Evolutionary conservation across 2,329 filamentous ascomycete species (phyloP).

Genomic region (Colletotrichum salicis): DNA sequence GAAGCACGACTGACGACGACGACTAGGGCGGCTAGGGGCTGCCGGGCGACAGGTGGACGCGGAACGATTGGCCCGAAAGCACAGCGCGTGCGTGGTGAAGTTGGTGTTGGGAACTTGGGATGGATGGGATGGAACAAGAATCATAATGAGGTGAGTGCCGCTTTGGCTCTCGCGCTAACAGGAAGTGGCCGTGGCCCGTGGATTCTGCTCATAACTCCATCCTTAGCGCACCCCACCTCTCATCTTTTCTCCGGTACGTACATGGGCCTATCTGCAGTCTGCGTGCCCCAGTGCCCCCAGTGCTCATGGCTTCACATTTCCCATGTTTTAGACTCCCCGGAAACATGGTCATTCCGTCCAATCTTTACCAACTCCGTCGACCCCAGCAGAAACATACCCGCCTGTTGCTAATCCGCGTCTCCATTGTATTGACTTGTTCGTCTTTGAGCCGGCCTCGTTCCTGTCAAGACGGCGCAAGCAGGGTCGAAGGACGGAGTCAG

Average conservation of each 20-base stretch:
- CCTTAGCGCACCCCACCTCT: not conserved
- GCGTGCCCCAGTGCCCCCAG: no score
- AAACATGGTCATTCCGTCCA: slow-evolving; percentile 12
- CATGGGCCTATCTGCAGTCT: not conserved
- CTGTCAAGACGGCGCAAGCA: slow-evolving; percentile 14
- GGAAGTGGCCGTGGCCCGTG: not conserved
- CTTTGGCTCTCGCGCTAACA: not conserved
- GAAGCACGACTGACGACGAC: not conserved
- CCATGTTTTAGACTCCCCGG: slow-evolving; percentile 14
- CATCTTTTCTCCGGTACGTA: slow-evolving; percentile 6
- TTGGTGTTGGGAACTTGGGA: not conserved
- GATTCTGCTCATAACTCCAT: not conserved
- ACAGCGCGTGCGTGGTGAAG: not conserved
- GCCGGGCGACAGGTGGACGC: not conserved
- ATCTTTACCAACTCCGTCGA: slow-evolving; percentile 18
- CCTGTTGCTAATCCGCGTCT: not conserved
- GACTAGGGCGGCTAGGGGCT: not conserved
- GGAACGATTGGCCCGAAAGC: slow-evolving; percentile 7
- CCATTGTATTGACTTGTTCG: not conserved
- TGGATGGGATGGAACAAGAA: not conserved
- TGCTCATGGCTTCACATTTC: not conserved
- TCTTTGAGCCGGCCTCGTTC: not conserved
- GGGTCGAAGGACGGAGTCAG: not conserved
- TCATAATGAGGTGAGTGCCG: slow-evolving; percentile 1
- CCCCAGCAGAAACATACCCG: not conserved